Percentiles rank a stretch among this genome's conserved stretches.
These are phyloP conservation scores for Tulasnella sp. DNA, from an alignment of 768 basidiomycete genomes.

Conservation along the genomic window DNA sequence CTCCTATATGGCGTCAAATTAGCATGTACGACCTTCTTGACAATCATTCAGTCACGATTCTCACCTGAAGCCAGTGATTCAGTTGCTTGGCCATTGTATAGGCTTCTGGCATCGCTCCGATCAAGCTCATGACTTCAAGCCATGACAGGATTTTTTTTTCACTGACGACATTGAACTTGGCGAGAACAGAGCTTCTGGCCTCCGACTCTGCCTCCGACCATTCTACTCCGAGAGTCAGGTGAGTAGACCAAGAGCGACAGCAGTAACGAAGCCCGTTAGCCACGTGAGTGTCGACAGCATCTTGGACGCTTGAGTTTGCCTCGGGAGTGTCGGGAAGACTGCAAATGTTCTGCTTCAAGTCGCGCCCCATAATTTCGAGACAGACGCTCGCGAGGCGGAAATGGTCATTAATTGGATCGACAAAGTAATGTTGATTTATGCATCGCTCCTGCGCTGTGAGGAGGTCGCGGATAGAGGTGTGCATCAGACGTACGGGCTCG, in stretches of 20 bases:
- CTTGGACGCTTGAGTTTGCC: background rate
- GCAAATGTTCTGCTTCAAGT: background rate
- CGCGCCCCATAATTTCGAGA: background rate
- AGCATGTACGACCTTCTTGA: background rate
- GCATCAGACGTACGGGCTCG: background rate
- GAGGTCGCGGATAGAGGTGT: background rate
- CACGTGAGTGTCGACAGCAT: no score
- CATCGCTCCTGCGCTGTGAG: background rate
- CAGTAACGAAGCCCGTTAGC: no score
- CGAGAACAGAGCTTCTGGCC: no score
- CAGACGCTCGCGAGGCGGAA: background rate
- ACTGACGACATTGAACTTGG: no score
- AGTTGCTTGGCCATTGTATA: no score
- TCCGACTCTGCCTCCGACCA: no score
- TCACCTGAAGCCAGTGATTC: background rate
- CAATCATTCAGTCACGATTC: background rate
- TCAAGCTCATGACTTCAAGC: no score
- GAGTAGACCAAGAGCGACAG: no score
- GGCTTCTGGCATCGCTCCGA: no score
- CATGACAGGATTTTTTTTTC: no score
- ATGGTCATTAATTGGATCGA: background rate
- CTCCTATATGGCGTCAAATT: background rate
- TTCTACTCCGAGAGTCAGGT: no score
- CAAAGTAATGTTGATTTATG: background rate
- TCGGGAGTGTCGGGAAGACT: background rate